Evolutionary conservation across 345 rosid species (phyloP).

Genomic region (Bruguiera parviflora): DNA sequence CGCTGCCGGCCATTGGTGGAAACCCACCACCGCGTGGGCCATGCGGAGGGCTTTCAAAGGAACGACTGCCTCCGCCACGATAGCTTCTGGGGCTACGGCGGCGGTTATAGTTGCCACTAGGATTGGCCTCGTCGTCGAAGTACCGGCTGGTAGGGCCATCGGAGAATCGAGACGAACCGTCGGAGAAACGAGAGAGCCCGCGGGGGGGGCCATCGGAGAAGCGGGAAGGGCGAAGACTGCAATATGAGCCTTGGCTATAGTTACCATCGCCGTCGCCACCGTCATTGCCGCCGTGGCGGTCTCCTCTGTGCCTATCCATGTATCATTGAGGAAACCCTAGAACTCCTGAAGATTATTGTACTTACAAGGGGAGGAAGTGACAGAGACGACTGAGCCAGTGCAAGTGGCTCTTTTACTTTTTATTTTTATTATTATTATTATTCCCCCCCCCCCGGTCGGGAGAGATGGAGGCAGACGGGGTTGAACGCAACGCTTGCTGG

Average conservation of each 20-base stretch:
- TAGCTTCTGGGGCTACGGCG: slow-evolving; percentile 61
- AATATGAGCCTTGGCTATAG: slow-evolving; percentile 39
- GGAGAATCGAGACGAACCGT: slow-evolving; percentile 31
- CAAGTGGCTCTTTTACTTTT: no score
- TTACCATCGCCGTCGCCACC: background rate
- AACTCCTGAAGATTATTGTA: no score
- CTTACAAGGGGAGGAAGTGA: no score
- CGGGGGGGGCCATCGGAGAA: slow-evolving; percentile 37
- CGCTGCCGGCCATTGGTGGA: slow-evolving; percentile 32
- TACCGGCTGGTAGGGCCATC: slow-evolving; percentile 12
- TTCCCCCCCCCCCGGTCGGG: no score
- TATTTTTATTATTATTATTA: no score
- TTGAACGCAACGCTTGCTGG: no score
- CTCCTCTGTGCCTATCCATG: slow-evolving; percentile 78
- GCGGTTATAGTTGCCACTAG: slow-evolving; percentile 36
- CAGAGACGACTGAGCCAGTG: no score
- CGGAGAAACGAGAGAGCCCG: slow-evolving; percentile 28
- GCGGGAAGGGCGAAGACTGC: slow-evolving; percentile 41
- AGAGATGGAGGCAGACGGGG: no score
- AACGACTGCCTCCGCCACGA: slow-evolving; percentile 43
- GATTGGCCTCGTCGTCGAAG: slow-evolving; percentile 22
- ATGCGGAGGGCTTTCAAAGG: slow-evolving; percentile 57
- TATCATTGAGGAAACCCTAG: slow-evolving; percentile 29
- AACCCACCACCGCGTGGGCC: slow-evolving; percentile 34
- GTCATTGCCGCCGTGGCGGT: slow-evolving; percentile 47